Evolutionary conservation across 148 eudicot species (phyloP).

Genomic region (Bassia scoparia): DNA sequence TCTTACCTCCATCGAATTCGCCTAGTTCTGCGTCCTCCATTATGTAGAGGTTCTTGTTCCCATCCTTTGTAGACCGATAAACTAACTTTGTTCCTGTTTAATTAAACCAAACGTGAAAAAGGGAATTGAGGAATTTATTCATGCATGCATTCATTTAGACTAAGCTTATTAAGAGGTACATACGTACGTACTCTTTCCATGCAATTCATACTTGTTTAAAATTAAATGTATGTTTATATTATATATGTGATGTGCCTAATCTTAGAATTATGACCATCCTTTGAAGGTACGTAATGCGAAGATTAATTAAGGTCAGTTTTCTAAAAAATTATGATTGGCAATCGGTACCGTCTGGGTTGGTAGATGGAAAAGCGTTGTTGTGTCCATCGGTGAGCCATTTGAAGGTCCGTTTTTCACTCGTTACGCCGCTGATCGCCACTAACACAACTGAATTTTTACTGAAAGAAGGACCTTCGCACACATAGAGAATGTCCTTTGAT

Average conservation of each 20-base stretch:
- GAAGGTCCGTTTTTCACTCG: not conserved
- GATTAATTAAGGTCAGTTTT: no score
- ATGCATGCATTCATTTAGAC: no score
- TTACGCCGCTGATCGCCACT: not conserved
- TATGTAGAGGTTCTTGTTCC: conserved; percentile 19
- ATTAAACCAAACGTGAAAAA: no score
- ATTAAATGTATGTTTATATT: no score
- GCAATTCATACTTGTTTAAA: no score
- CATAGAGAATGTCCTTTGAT: conserved; percentile 15
- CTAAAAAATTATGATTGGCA: no score
- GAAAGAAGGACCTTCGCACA: conserved; percentile 25
- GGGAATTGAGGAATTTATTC: no score
- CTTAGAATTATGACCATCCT: no score
- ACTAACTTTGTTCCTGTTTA: conserved; percentile 18
- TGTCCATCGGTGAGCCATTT: not conserved
- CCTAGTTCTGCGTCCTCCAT: conserved; percentile 3
- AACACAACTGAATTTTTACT: not conserved
- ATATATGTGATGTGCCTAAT: no score
- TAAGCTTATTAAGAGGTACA: no score
- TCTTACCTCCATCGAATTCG: not conserved
- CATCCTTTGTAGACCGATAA: conserved; percentile 8
- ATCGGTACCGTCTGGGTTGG: conserved; percentile 9
- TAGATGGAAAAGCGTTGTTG: conserved; percentile 26
- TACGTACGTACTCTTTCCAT: no score
- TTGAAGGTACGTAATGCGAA: no score